These are phyloP conservation scores for Fusarium illudens DNA, from an alignment of 2,329 filamentous ascomycete genomes.

Conservation along the genomic window DNA sequence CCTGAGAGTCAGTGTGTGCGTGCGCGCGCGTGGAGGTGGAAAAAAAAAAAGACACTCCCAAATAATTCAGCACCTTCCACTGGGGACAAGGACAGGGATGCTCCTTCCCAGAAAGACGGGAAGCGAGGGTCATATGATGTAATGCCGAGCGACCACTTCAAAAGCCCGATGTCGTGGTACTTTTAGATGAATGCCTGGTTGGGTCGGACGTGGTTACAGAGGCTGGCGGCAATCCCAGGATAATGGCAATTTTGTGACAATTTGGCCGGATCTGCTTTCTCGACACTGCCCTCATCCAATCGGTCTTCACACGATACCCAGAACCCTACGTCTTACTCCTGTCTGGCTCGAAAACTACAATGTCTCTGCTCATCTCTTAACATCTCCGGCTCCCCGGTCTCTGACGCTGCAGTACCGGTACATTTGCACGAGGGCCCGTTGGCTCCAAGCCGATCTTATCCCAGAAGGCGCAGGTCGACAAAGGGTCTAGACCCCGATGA, in stretches of 20 bases:
- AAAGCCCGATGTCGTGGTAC: slow-evolving; percentile 23
- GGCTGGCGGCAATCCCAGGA: not conserved
- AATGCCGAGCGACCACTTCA: slow-evolving; percentile 31
- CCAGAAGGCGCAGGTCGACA: slow-evolving; percentile 9
- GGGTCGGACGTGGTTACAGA: not conserved
- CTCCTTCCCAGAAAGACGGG: slow-evolving; percentile 33
- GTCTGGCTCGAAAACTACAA: not conserved
- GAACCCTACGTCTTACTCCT: not conserved
- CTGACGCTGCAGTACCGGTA: slow-evolving; percentile 14
- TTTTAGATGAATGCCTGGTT: not conserved
- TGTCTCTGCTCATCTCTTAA: slow-evolving; percentile 1
- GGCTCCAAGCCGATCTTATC: slow-evolving; percentile 22
- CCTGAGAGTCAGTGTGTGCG: slow-evolving; percentile 15
- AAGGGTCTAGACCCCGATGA: slow-evolving; percentile 28
- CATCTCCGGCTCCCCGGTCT: slow-evolving; percentile 5
- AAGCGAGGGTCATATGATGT: slow-evolving; percentile 41
- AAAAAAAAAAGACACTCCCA: slow-evolving; percentile 30
- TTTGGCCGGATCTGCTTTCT: not conserved
- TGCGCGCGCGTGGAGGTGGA: slow-evolving; percentile 19
- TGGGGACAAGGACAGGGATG: slow-evolving; percentile 29
- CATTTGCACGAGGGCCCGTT: slow-evolving; percentile 15
- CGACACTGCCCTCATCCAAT: not conserved
- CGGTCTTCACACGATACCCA: not conserved
- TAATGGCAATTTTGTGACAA: not conserved
- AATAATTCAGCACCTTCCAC: slow-evolving; percentile 29